Evolutionary conservation across 139 green algal genomes (phyloP).

Genomic region (Coelastrella sp.): DNA sequence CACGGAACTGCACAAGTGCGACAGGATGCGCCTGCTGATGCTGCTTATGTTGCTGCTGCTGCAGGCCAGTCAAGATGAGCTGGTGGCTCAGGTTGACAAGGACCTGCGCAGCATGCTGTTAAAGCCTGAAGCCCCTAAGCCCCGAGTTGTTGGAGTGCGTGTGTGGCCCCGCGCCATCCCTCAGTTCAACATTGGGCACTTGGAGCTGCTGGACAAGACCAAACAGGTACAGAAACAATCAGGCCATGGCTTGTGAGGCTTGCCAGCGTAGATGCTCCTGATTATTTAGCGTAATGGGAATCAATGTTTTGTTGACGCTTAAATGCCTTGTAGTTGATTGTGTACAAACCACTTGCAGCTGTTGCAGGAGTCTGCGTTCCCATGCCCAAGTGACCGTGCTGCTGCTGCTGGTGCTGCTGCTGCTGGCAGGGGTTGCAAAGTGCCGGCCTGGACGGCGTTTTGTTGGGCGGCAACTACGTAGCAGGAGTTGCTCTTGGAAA

Average conservation of each 20-base stretch:
- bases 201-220: conserved; percentile 62
- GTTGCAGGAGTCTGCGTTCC: background rate
- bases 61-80: conserved; percentile 44
- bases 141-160: conserved; percentile 87
- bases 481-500: conserved; percentile 96
- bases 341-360: background rate
- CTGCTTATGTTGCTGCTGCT: background rate
- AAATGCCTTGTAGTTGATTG: too few species aligned
- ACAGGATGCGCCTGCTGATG: background rate
- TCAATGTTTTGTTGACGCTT: background rate
- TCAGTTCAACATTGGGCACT: conserved; percentile 98
- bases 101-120: conserved; percentile 97
- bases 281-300: background rate
- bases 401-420: background rate
- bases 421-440: conserved; percentile 20
- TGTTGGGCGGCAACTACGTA: conserved; percentile 98
- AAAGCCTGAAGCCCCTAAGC: conserved; percentile 83
- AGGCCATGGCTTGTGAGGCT: background rate
- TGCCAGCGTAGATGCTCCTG: too few species aligned
- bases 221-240: conserved; percentile 37
- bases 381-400: background rate
- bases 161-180: conserved; percentile 97
- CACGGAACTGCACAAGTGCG: background rate
- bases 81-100: conserved; percentile 85
- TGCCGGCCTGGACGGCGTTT: conserved; percentile 69